Evolutionary conservation across 73 alveolate species (phyloP), one percentile per base, ranked within the genome.

Genomic region (Paramecium sonneborni): DNA sequence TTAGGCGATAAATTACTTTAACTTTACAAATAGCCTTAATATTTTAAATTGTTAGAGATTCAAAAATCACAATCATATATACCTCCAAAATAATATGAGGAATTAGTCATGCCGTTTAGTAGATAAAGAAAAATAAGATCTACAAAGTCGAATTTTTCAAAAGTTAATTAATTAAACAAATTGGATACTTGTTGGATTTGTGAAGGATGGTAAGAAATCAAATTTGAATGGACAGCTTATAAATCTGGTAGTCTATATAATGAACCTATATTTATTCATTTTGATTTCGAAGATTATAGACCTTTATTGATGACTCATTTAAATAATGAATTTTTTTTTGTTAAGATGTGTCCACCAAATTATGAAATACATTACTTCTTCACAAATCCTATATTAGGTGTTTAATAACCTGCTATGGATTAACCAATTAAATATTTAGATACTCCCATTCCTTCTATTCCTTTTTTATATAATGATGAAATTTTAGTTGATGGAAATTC

Each of bases 171-270:
- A 72, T 1, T 72, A 12, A 72, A 35, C 32, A 35, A 72, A 72
- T 72, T 35, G 18, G 90, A 79, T 21, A 79, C 46, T 72, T 97
- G 99, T 85, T 97, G 99, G 99, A 93, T 97, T 18, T 97, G 99
- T 92, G 98, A 97, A 95, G 98, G 99, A 44, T 97, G 99, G 99
- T 84, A 95, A 30, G 97, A 97, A 92, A 95, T 95, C 3, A 95
- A 90, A 87, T 97, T 97, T 94, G 96, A 93, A 74, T 97, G 97
- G 92, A 94, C 86, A 26, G 93, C 95, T 7, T 85, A 86, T 5
- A 93, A 55, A 32, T 92, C 95, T 44, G 98, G 97, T 57, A 62
- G 93, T 69, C 28, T 92, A 23, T 90, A 86, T 24, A 76, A 91
- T 20, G 93, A 95, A 20, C 92, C 92, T 37, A 96, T 95, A 44